Conservation (phyloP, 2,329 filamentous ascomycete genomes). For the Pseudogymnoascus sp. region DNA sequence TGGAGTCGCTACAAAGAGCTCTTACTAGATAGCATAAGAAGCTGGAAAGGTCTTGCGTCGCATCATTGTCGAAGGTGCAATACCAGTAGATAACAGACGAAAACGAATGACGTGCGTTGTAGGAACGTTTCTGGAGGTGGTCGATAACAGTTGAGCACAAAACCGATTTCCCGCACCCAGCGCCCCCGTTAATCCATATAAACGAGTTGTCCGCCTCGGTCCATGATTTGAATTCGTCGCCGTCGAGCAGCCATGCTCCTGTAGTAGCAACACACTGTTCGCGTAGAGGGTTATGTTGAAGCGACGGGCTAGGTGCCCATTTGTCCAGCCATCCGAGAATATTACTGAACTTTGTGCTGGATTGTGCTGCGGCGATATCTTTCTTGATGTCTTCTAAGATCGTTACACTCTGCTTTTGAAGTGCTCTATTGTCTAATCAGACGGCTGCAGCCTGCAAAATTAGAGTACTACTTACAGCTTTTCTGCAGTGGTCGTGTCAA, state of each 20-base stretch:
- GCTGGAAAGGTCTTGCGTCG: conserved; percentile 12
- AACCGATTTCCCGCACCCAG: conserved; percentile 15
- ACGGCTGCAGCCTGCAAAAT: conserved; percentile 12
- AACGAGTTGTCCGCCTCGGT: conserved; percentile 7
- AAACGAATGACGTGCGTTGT: not conserved
- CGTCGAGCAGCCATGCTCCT: conserved; percentile 16
- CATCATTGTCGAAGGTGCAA: conserved; percentile 12
- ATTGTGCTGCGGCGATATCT: conserved; percentile 3
- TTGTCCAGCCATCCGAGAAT: conserved; percentile 3
- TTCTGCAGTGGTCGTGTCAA: conserved; percentile 22
- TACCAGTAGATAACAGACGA: conserved; percentile 15
- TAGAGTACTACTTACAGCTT: conserved; percentile 19
- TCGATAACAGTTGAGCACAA: conserved; percentile 15
- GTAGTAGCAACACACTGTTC: conserved; percentile 13
- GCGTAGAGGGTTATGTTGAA: conserved; percentile 15
- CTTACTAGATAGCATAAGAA: conserved; percentile 13
- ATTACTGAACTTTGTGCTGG: not conserved
- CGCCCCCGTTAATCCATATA: conserved; percentile 16
- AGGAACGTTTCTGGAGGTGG: conserved; percentile 5
- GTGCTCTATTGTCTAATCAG: not conserved
- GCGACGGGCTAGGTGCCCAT: conserved; percentile 13
- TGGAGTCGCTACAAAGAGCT: conserved; percentile 14
- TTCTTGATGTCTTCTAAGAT: not conserved
- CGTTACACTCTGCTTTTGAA: not conserved
- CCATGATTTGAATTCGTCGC: conserved; percentile 10